phyloP scores from a whole-genome alignment of 306 rosid genomes.

The Alnus glutinosa region DNA sequence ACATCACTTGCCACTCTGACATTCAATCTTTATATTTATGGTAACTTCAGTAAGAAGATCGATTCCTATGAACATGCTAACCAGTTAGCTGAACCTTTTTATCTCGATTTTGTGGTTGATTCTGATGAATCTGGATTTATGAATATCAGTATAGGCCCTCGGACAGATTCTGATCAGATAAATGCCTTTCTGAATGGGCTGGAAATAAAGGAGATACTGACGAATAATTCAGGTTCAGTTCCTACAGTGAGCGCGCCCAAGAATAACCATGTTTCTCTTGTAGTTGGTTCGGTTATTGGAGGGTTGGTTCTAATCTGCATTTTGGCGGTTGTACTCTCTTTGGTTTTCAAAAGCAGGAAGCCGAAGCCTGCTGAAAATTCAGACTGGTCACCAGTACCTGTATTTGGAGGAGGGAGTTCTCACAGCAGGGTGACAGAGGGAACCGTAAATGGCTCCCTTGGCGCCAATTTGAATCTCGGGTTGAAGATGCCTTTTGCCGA shows the following conservation, averaged over 20 bases:
- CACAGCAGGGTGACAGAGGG: conserved; percentile 31
- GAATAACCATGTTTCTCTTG: neutral
- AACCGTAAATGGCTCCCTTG: conserved; percentile 24
- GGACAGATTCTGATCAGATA: fast-evolving
- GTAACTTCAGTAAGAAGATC: neutral
- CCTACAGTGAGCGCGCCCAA: neutral
- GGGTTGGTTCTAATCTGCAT: conserved; percentile 27
- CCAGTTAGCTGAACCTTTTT: neutral
- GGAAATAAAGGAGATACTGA: conserved; percentile 39
- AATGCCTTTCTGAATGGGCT: conserved; percentile 49
- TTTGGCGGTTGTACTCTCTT: conserved; percentile 18
- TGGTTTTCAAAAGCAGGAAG: conserved; percentile 28
- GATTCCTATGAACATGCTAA: fast-evolving
- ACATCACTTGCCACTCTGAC: fast-evolving
- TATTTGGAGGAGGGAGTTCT: conserved; percentile 44
- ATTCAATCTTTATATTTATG: conserved; percentile 30
- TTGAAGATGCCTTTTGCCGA: conserved; percentile 41
- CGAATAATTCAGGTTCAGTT: conserved; percentile 1
- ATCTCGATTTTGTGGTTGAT: conserved; percentile 24
- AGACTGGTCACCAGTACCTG: conserved; percentile 39
- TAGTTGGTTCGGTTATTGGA: conserved; percentile 39
- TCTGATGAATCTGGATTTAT: conserved; percentile 22
- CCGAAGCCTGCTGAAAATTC: conserved; percentile 20
- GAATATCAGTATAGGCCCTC: conserved; percentile 31
- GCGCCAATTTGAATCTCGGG: conserved; percentile 37